Evolutionary conservation across 148 eudicot genomes (phyloP).

Genomic region (Fagopyrum esculentum): DNA sequence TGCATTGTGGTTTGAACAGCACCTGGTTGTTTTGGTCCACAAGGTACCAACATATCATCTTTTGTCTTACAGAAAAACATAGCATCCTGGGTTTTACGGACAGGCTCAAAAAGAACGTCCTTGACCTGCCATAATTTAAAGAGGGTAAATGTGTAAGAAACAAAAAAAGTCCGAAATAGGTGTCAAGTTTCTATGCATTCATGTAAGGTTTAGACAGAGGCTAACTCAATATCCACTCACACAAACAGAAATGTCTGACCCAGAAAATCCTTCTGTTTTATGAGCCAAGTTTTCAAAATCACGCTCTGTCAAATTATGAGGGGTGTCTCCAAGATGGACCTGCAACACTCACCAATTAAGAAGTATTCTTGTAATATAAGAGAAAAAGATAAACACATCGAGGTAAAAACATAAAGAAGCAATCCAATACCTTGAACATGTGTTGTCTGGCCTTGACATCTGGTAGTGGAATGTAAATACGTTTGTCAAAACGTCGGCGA

Average conservation of each 20-base stretch:
- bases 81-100: conserved; percentile 97
- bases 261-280: conserved; percentile 91
- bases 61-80: conserved; percentile 56
- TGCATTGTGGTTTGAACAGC: conserved; percentile 92
- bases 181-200: neutral
- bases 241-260: conserved; percentile 94
- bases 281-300: conserved; percentile 73
- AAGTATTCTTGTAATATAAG: neutral
- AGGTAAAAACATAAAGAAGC: conserved; percentile 6
- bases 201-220: neutral
- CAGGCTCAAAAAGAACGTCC: conserved; percentile 96
- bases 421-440: conserved; percentile 72
- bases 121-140: conserved; percentile 45
- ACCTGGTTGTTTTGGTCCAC: conserved; percentile 88
- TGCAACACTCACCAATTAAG: conserved; percentile 22
- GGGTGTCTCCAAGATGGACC: conserved; percentile 99
- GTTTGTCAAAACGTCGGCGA: conserved; percentile 91
- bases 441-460: conserved; percentile 92
- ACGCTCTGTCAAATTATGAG: conserved; percentile 75
- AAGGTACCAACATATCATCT: conserved; percentile 65
- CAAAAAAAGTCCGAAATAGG: neutral
- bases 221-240: conserved; percentile 43
- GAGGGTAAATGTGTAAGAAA: neutral
- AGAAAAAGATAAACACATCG: neutral
- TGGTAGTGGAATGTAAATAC: conserved; percentile 95